Evolutionary conservation across 2,329 filamentous ascomycete genomes (phyloP).

Genomic region (Mycosphaerella arachidis): DNA sequence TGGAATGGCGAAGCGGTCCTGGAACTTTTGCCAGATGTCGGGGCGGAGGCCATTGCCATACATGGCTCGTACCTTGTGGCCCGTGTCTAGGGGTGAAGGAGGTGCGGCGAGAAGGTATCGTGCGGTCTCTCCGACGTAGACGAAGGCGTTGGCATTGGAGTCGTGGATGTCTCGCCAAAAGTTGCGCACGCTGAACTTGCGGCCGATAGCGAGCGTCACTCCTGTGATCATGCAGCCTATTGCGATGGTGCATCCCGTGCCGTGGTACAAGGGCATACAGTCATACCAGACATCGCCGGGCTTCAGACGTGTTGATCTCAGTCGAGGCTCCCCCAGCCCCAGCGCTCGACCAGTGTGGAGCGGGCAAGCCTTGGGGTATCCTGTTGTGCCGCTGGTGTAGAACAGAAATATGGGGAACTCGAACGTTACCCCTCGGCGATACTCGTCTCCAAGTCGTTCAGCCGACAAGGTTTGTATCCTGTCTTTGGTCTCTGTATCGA

Average conservation of each 20-base stretch:
- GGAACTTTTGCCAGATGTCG: constrained; percentile 64
- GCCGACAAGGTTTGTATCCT: constrained; percentile 48
- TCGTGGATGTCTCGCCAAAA: constrained; percentile 72
- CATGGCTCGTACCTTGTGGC: constrained; percentile 56
- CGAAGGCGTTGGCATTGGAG: constrained; percentile 63
- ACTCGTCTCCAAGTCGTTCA: constrained; percentile 51
- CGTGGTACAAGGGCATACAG: constrained; percentile 75
- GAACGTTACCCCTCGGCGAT: constrained; percentile 49
- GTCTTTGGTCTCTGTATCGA: constrained; percentile 48
- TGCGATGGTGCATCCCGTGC: constrained; percentile 61
- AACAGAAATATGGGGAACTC: constrained; percentile 60
- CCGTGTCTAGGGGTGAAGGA: constrained; percentile 55
- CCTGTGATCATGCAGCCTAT: constrained; percentile 54
- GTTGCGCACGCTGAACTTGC: constrained; percentile 62
- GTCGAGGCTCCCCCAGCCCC: constrained; percentile 35
- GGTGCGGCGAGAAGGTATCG: constrained; percentile 68
- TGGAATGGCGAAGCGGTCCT: constrained; percentile 58
- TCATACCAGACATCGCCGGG: constrained; percentile 63
- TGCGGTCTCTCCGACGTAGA: constrained; percentile 74
- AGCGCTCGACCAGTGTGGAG: constrained; percentile 53
- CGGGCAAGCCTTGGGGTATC: constrained; percentile 65
- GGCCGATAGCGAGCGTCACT: constrained; percentile 58
- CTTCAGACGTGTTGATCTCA: constrained; percentile 34
- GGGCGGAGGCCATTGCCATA: constrained; percentile 65
- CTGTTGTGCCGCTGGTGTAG: constrained; percentile 74